Evolutionary conservation across 1,284 basidiomycete genomes (phyloP).

Genomic region (Papiliotrema laurentii): DNA sequence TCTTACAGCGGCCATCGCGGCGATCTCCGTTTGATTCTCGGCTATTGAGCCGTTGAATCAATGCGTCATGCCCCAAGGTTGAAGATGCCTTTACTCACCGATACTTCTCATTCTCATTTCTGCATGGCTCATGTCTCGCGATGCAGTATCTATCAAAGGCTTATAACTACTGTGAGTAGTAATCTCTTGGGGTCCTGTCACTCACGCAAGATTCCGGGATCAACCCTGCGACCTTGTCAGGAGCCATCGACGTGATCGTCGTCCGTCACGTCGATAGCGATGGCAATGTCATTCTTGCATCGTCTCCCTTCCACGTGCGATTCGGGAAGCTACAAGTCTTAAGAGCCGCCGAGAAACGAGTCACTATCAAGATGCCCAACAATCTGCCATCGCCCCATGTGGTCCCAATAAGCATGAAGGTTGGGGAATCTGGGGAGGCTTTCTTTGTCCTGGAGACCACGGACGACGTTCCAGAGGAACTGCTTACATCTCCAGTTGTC

Average conservation of each 20-base stretch:
- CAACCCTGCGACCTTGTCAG: slow-evolving; percentile 90
- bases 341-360: slow-evolving; percentile 90
- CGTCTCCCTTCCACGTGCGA: slow-evolving; percentile 95
- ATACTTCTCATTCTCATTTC: neutral
- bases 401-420: slow-evolving; percentile 94
- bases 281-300: slow-evolving; percentile 64
- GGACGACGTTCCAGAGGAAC: slow-evolving; percentile 83
- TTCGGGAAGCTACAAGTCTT: slow-evolving; percentile 98
- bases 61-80: too few species aligned
- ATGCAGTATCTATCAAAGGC: slow-evolving; percentile 48
- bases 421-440: slow-evolving; percentile 95
- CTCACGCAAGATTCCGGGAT: slow-evolving; percentile 52
- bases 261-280: slow-evolving; percentile 66
- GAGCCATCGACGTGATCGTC: slow-evolving; percentile 96
- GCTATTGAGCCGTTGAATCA: too few species aligned
- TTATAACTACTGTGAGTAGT: slow-evolving; percentile 43
- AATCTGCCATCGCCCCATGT: slow-evolving; percentile 44
- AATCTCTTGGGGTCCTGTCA: neutral
- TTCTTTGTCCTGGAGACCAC: slow-evolving; percentile 99
- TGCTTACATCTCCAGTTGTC: slow-evolving; percentile 88
- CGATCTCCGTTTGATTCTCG: too few species aligned
- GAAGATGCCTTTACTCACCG: too few species aligned
- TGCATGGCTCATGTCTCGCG: neutral
- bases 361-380: slow-evolving; percentile 65
- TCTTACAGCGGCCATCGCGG: too few species aligned